Evolutionary conservation across 176 grass and related monocot species (phyloP), one percentile per base, ranked within the genome.

Genomic region (Avena insularis): DNA sequence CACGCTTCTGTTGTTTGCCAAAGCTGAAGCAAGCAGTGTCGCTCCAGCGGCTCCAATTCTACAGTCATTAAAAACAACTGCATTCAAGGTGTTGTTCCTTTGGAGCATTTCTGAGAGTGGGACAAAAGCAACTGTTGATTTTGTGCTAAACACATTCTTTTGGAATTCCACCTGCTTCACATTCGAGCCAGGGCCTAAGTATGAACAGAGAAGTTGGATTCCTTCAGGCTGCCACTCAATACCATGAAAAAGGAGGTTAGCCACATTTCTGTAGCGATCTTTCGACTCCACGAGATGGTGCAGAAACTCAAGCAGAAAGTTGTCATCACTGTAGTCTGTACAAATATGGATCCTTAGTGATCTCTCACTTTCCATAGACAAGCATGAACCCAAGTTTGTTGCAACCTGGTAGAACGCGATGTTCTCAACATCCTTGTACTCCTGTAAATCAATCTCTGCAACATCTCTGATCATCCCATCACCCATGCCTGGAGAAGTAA

Each of bases 131-230:
- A 60, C 20, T 33, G 85, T 62, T 82, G 86, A 86, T 87, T 88
- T 88, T 80, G 70, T 80, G 79, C 75, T 20, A 51, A 98, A 95
- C 31, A 68, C 81, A 83, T 92, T 95, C 59, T 93, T 94, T 77
- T 94, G 84, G 84, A 98, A 94, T 50, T 98, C 96, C 75, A 96
- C 36, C 53, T 92, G 92, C 65, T 86, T 94, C 75, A 98, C 90
- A 71, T 79, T 88, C 0, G 91, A 91, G 21, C 50, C 88, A 47
- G 55, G 64, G 47, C 81, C 74, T 56, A 98, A 74, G 43, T 91
- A 63, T 60, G 87, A 84, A 83, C 86, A 90, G 15, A 95, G 82
- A 55, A 82, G 91, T 53, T 87, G 86, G 60, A 87, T 46, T 46
- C 76, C 88, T 55, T 83, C 86, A 35, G 59, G 73, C 84, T 88